Percentiles rank a stretch among this genome's conserved stretches.
phyloP scores from a whole-genome alignment of 192 early-diverging fungal species.

The Linderina pennispora region DNA sequence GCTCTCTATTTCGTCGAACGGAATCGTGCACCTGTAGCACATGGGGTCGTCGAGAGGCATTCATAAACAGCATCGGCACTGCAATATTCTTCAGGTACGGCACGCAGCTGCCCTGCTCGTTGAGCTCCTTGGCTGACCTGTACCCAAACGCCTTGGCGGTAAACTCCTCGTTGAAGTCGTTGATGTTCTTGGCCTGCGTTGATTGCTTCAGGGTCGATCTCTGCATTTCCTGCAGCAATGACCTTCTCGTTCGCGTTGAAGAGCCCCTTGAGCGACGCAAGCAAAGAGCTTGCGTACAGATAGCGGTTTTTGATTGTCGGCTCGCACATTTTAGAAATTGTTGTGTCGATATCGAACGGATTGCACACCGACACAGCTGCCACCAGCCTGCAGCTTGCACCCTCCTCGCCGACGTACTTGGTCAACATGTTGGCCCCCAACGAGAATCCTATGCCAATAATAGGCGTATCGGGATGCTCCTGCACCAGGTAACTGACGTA shows the following conservation, averaged over 20 bases:
- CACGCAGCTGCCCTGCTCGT: constrained; percentile 54
- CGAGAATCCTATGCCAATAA: constrained; percentile 84
- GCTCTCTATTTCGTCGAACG: constrained; percentile 58
- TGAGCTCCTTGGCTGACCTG: constrained; percentile 74
- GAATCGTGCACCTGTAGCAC: constrained; percentile 58
- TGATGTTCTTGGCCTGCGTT: constrained; percentile 52
- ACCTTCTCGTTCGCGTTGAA: constrained; percentile 46
- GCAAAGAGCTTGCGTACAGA: constrained; percentile 56
- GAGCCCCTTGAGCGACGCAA: constrained; percentile 44
- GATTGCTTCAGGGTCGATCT: constrained; percentile 37
- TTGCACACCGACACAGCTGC: constrained; percentile 78
- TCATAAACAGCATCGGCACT: constrained; percentile 80
- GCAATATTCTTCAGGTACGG: constrained; percentile 53
- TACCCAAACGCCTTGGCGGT: constrained; percentile 72
- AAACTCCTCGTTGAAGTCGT: constrained; percentile 77
- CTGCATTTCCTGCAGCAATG: constrained; percentile 44
- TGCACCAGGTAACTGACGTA: constrained; percentile 31
- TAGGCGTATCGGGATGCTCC: constrained; percentile 53
- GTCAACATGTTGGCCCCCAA: constrained; percentile 90
- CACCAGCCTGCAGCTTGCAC: constrained; percentile 65
- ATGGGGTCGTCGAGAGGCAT: constrained; percentile 90
- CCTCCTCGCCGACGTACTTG: constrained; percentile 85
- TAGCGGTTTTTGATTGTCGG: constrained; percentile 50
- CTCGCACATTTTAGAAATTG: constrained; percentile 37
- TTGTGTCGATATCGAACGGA: constrained; percentile 74